A percentile compares a stretch with the other conserved stretches of the same genome.
These are phyloP conservation scores for Choanephora cucurbitarum DNA, from an alignment of 371 early-diverging fungal genomes.

Conservation along the genomic window DNA sequence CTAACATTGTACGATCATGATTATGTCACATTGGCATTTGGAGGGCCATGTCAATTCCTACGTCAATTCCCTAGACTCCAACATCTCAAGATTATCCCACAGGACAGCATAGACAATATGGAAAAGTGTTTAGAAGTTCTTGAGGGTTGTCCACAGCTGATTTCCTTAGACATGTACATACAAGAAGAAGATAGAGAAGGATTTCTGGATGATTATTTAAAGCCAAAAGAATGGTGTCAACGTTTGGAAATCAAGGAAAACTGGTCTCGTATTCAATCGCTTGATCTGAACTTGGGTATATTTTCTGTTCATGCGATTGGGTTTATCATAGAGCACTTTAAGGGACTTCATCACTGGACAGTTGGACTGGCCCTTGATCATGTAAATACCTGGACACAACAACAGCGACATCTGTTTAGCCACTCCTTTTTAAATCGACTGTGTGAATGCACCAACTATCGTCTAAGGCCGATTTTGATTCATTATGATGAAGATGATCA, in stretches of 20 bases:
- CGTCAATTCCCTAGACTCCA: conserved; percentile 6
- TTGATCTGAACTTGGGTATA: conserved; percentile 1
- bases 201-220: not conserved
- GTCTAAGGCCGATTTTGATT: not conserved
- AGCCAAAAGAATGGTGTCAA: not conserved
- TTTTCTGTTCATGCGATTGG: conserved; percentile 8
- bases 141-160: not conserved
- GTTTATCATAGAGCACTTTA: conserved; percentile 4
- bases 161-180: conserved; percentile 2
- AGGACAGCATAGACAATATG: conserved; percentile 2
- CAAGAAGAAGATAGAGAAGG: conserved; percentile 3
- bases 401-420: not conserved
- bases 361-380: not conserved
- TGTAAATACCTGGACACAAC: conserved; percentile 4
- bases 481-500: conserved; percentile 11
- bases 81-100: conserved; percentile 12
- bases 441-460: not conserved
- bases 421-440: conserved; percentile 2
- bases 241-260: not conserved
- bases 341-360: not conserved
- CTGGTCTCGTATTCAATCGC: not conserved
- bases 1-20: conserved; percentile 9
- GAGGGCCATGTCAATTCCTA: not conserved
- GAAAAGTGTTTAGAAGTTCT: conserved; percentile 5
- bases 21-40: conserved; percentile 8